Conservation (phyloP, 495 filamentous ascomycete genomes). For the Lindgomyces ingoldianus region DNA sequence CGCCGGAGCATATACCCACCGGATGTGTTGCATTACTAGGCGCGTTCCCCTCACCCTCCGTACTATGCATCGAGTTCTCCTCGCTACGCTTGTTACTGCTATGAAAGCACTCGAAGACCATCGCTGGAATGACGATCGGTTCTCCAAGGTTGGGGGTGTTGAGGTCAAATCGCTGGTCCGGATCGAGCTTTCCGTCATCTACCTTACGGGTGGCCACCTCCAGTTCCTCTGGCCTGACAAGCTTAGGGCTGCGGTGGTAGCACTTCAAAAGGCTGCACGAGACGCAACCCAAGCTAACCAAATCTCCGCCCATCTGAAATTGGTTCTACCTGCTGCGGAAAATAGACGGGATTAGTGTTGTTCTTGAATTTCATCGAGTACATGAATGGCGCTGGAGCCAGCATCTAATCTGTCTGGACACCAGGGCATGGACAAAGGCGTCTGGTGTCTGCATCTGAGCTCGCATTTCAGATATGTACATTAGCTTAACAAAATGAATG, state of each 20-base stretch:
- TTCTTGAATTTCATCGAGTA: neutral
- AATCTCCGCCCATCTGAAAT: conserved; percentile 25
- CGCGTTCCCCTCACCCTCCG: conserved; percentile 70
- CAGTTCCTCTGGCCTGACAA: conserved; percentile 30
- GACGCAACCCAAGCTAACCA: conserved; percentile 21
- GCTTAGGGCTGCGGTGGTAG: conserved; percentile 22
- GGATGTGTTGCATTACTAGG: conserved; percentile 69
- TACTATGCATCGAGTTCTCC: conserved; percentile 83
- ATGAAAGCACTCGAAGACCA: conserved; percentile 93
- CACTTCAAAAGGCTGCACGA: conserved; percentile 35
- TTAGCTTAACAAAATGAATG: too few species aligned
- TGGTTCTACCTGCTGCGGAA: conserved; percentile 10
- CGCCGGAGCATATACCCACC: conserved; percentile 83
- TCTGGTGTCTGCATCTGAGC: neutral
- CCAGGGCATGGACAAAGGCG: neutral
- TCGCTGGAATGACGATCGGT: conserved; percentile 76
- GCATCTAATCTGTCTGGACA: neutral
- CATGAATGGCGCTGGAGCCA: too few species aligned
- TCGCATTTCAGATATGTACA: neutral
- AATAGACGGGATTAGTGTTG: neutral
- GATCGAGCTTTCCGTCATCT: conserved; percentile 72
- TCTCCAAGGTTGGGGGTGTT: conserved; percentile 89
- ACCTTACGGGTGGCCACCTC: conserved; percentile 45
- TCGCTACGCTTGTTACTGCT: conserved; percentile 81
- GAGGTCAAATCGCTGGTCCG: conserved; percentile 73